Conservation (phyloP, 2,329 filamentous ascomycete species). For the Colletotrichum chrysophilum region DNA sequence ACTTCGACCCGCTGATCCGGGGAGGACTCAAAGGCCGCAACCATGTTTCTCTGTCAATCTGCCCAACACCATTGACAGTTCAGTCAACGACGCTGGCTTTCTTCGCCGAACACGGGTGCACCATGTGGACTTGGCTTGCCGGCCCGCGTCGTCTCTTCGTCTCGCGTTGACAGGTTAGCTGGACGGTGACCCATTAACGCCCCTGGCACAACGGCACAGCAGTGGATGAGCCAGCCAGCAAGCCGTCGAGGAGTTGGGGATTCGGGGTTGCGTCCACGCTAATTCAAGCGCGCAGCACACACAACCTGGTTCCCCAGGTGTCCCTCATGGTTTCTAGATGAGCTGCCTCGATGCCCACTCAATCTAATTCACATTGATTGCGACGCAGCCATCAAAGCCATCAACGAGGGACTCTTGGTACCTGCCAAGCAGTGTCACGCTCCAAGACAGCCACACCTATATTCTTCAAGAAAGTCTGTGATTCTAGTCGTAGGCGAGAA, state of each 20-base stretch:
- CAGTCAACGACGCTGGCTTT: not conserved
- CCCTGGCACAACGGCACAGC: not conserved
- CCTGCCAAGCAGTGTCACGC: not conserved
- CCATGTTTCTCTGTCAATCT: not conserved
- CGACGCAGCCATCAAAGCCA: conserved; percentile 1
- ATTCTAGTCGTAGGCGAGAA: not conserved
- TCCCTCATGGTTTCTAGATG: not conserved
- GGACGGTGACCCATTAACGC: not conserved
- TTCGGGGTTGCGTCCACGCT: not conserved
- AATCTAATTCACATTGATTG: not conserved
- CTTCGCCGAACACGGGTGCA: not conserved
- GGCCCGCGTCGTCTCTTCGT: not conserved
- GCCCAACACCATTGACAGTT: not conserved
- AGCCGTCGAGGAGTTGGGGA: not conserved
- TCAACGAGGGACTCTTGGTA: not conserved
- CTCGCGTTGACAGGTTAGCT: not conserved
- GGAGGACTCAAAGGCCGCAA: not conserved
- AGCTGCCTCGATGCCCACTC: not conserved
- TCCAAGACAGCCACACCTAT: not conserved
- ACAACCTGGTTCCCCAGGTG: not conserved
- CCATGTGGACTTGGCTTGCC: not conserved
- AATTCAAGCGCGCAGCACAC: not conserved
- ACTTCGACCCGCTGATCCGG: conserved; percentile 23
- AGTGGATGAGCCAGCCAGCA: not conserved
- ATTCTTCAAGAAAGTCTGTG: not conserved